Evolutionary conservation across 495 filamentous ascomycete genomes (phyloP).

Genomic region (Aspergillus baeticus): DNA sequence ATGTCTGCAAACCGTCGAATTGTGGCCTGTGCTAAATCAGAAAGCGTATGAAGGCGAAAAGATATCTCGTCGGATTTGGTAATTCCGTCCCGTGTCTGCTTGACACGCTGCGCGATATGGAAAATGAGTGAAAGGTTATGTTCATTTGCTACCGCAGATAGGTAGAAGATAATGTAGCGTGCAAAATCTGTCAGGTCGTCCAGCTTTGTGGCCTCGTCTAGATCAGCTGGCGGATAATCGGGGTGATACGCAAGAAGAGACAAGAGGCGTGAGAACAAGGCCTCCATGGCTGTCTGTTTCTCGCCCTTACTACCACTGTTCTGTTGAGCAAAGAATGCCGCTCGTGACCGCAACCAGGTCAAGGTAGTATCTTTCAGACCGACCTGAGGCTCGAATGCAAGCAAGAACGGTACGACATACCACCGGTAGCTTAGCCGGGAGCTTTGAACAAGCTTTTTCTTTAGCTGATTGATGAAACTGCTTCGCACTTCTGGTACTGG

Average conservation of each 20-base stretch:
- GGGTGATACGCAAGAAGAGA: slow-evolving; percentile 93
- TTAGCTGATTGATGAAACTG: slow-evolving; percentile 77
- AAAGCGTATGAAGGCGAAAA: slow-evolving; percentile 72
- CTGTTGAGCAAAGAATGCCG: slow-evolving; percentile 45
- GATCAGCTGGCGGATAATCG: slow-evolving; percentile 62
- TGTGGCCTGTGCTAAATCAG: slow-evolving; percentile 80
- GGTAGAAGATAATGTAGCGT: slow-evolving; percentile 85
- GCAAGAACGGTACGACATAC: slow-evolving; percentile 83
- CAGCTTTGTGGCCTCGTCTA: slow-evolving; percentile 51
- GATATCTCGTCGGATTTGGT: slow-evolving; percentile 52
- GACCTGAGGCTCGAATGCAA: slow-evolving; percentile 79
- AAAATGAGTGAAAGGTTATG: slow-evolving; percentile 86
- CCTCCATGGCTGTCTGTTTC: slow-evolving; percentile 69
- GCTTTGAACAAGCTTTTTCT: slow-evolving; percentile 70
- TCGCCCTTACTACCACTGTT: slow-evolving; percentile 41
- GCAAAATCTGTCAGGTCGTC: slow-evolving; percentile 77
- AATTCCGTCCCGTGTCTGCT: slow-evolving; percentile 82
- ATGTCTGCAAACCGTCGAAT: slow-evolving; percentile 76
- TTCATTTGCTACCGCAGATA: slow-evolving; percentile 77
- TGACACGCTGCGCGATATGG: slow-evolving; percentile 89
- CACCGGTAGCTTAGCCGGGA: slow-evolving; percentile 57
- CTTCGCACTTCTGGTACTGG: slow-evolving; percentile 66
- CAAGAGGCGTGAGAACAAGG: slow-evolving; percentile 78
- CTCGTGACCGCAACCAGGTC: slow-evolving; percentile 86
- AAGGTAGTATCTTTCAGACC: slow-evolving; percentile 68